Evolutionary conservation across 768 basidiomycete species (phyloP).

Genomic region (Cyclocybe aegerita): DNA sequence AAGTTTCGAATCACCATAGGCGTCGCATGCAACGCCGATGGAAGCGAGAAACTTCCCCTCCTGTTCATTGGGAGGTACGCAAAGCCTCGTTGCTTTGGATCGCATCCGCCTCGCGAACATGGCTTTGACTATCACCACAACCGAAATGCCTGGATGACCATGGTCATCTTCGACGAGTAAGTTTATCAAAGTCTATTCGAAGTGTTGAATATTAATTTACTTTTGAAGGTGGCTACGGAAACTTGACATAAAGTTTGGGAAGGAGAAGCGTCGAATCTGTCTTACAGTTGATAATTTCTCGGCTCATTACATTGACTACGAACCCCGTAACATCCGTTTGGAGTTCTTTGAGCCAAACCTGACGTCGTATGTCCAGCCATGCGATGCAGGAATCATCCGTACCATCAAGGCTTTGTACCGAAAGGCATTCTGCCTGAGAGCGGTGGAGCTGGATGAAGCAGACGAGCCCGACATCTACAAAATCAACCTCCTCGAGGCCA

Average conservation of each 20-base stretch:
- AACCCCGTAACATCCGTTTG: conserved; percentile 23
- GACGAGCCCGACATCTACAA: conserved; percentile 33
- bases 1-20: conserved; percentile 27
- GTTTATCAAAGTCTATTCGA: no score
- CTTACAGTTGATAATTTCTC: conserved; percentile 32
- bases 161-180: no score
- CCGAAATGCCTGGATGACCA: conserved; percentile 39
- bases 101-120: conserved; percentile 14
- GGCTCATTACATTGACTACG: conserved; percentile 22
- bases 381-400: conserved; percentile 33
- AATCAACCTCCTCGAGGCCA: conserved; percentile 37
- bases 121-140: conserved; percentile 37
- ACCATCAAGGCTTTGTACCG: conserved; percentile 37
- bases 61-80: conserved; percentile 35
- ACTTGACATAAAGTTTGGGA: no score
- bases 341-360: conserved; percentile 34
- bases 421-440: conserved; percentile 21
- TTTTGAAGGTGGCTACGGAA: no score
- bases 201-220: no score
- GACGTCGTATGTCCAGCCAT: conserved; percentile 34
- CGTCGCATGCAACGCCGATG: conserved; percentile 28
- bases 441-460: conserved; percentile 28
- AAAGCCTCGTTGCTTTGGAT: conserved; percentile 29
- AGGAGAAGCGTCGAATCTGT: conserved; percentile 20
- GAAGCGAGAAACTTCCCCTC: conserved; percentile 26